A percentile compares a stretch with the other conserved stretches of the same genome.
Evolutionary conservation across 257 asterid species (phyloP).

Genomic region (Gentiana straminea): DNA sequence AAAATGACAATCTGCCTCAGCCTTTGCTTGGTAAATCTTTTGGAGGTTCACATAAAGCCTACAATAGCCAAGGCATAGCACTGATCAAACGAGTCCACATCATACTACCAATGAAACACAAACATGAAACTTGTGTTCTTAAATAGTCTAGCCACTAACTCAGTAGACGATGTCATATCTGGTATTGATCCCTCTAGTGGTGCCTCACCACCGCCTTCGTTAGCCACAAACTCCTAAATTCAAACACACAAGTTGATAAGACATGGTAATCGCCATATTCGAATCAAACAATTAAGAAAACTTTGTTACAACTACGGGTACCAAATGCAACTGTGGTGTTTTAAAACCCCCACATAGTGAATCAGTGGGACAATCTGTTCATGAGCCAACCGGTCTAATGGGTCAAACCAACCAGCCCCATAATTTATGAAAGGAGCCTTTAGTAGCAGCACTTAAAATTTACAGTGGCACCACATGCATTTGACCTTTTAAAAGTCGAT

Average conservation of each 20-base stretch:
- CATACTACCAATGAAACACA: conserved; percentile 1
- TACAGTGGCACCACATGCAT: too few species aligned
- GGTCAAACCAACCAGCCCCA: too few species aligned
- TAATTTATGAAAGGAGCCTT: too few species aligned
- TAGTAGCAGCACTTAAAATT: too few species aligned
- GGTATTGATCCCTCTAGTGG: conserved; percentile 98
- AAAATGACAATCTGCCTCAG: conserved; percentile 77
- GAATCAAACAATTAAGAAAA: too few species aligned
- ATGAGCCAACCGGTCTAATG: too few species aligned
- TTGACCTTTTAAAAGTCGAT: too few species aligned
- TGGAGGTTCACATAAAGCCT: conserved; percentile 81
- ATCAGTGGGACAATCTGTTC: too few species aligned
- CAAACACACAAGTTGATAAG: conserved; percentile 2
- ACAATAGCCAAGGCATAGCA: conserved; percentile 14
- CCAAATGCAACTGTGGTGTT: too few species aligned
- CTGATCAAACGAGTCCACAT: conserved; percentile 2
- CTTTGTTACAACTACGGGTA: too few species aligned
- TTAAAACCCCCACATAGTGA: too few species aligned
- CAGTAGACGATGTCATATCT: conserved; percentile 97
- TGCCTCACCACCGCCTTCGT: conserved; percentile 91
- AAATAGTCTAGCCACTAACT: conserved; percentile 46
- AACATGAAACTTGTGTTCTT: conserved; percentile 1
- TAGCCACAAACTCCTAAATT: conserved; percentile 68
- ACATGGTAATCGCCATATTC: too few species aligned
- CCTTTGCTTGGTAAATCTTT: conserved; percentile 89